These are phyloP conservation scores for Mycena crocata DNA, from an alignment of 768 basidiomycete genomes.

Conservation along the genomic window DNA sequence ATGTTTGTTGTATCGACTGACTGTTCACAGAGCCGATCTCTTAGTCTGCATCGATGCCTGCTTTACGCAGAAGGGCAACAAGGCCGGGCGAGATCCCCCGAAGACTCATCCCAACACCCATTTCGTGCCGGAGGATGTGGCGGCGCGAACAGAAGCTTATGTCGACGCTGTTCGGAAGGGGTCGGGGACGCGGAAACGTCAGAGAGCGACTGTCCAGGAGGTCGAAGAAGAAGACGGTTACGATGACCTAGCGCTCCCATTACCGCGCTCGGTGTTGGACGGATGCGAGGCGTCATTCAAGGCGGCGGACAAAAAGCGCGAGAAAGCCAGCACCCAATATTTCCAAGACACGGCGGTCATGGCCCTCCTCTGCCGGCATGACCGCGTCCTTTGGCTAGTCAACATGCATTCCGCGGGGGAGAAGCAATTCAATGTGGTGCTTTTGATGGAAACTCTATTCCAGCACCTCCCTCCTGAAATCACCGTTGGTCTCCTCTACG, in stretches of 20 bases:
- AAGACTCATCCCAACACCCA: slow-evolving; percentile 2
- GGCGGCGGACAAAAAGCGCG: slow-evolving; percentile 17
- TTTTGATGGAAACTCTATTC: slow-evolving; percentile 44
- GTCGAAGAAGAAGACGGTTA: slow-evolving; percentile 5
- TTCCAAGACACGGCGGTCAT: background rate
- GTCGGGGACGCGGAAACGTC: background rate
- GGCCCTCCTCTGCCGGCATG: background rate
- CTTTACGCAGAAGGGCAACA: slow-evolving; percentile 19
- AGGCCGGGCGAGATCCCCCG: background rate
- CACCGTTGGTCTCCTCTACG: slow-evolving; percentile 35
- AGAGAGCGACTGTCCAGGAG: background rate
- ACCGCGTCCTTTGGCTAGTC: slow-evolving; percentile 24
- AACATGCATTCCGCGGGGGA: slow-evolving; percentile 48
- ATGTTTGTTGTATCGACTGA: background rate
- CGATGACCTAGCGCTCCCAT: background rate
- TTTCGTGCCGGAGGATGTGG: slow-evolving; percentile 4
- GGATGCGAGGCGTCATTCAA: slow-evolving; percentile 8
- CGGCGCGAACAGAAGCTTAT: background rate
- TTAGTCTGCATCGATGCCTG: slow-evolving; percentile 9
- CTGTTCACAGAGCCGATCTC: background rate
- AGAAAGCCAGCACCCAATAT: background rate
- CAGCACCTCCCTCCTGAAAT: slow-evolving; percentile 35
- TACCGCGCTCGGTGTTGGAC: slow-evolving; percentile 1
- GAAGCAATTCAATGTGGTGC: slow-evolving; percentile 43
- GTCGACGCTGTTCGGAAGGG: slow-evolving; percentile 4